phyloP scores from a whole-genome alignment of 306 rosid genomes.

The Inga leiocalycina region DNA sequence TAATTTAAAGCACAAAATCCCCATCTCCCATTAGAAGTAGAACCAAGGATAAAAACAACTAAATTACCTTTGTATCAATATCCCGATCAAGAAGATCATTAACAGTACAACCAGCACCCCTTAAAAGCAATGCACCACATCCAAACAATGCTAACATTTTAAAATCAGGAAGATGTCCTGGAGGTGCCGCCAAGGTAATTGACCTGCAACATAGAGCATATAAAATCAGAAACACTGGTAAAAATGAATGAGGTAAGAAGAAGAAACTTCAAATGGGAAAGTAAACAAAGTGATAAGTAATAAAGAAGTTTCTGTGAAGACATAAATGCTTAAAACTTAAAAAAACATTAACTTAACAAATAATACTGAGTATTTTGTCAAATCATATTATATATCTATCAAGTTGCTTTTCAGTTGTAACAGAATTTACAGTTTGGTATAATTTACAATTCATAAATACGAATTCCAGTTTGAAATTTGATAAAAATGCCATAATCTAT shows the following conservation, averaged over 20 bases:
- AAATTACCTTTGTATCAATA: conserved; percentile 69
- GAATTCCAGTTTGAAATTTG: neutral
- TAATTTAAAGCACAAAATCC: conserved; percentile 26
- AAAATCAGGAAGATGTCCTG: conserved; percentile 81
- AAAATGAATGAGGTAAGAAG: conserved; percentile 9
- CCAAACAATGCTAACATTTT: conserved; percentile 78
- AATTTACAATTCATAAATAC: neutral
- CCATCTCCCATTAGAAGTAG: neutral
- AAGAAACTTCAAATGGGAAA: neutral
- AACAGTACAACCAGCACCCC: conserved; percentile 90
- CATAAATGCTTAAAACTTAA: neutral
- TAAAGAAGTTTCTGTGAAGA: neutral
- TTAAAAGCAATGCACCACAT: conserved; percentile 79
- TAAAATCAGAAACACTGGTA: conserved; percentile 4
- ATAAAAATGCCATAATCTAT: neutral
- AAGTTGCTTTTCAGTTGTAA: neutral
- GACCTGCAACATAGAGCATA: conserved; percentile 60
- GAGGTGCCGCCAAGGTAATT: conserved; percentile 76
- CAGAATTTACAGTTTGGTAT: neutral
- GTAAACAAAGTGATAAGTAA: neutral
- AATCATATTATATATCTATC: neutral
- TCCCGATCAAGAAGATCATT: conserved; percentile 89
- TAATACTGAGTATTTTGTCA: neutral
- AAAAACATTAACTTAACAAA: neutral
- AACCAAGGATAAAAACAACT: conserved; percentile 12